Conservation (phyloP, 257 asterid species). For the Nicotiana tomentosiformis region DNA sequence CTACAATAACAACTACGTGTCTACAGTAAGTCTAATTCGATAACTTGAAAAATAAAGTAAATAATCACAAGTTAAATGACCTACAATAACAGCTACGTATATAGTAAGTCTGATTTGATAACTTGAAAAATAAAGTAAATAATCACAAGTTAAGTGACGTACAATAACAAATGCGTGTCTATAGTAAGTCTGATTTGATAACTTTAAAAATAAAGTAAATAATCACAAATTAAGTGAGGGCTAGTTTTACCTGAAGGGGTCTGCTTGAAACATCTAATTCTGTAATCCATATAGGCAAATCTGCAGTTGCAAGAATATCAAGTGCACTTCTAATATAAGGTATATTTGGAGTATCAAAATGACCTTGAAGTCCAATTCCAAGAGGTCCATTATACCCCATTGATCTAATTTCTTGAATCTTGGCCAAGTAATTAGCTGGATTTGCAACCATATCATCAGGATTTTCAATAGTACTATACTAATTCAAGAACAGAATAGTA, state of each 20-base stretch:
- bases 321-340: slow-evolving; percentile 35
- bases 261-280: slow-evolving; percentile 26
- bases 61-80: too few species aligned
- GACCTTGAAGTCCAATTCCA: slow-evolving; percentile 48
- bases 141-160: too few species aligned
- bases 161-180: too few species aligned
- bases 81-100: too few species aligned
- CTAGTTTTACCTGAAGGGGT: background rate
- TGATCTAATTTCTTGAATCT: slow-evolving; percentile 34
- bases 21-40: too few species aligned
- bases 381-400: slow-evolving; percentile 24
- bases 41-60: too few species aligned
- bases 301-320: slow-evolving; percentile 37
- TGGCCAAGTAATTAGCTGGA: slow-evolving; percentile 28
- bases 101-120: too few species aligned
- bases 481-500: slow-evolving; percentile 26
- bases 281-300: slow-evolving; percentile 51
- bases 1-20: too few species aligned
- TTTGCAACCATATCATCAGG: background rate
- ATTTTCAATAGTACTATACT: slow-evolving; percentile 25
- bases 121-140: too few species aligned
- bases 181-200: too few species aligned
- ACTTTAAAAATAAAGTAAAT: too few species aligned
- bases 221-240: too few species aligned
- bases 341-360: slow-evolving; percentile 18